These are phyloP conservation scores for Phoma sp. DNA, from an alignment of 2,329 filamentous ascomycete species.

Conservation along the genomic window DNA sequence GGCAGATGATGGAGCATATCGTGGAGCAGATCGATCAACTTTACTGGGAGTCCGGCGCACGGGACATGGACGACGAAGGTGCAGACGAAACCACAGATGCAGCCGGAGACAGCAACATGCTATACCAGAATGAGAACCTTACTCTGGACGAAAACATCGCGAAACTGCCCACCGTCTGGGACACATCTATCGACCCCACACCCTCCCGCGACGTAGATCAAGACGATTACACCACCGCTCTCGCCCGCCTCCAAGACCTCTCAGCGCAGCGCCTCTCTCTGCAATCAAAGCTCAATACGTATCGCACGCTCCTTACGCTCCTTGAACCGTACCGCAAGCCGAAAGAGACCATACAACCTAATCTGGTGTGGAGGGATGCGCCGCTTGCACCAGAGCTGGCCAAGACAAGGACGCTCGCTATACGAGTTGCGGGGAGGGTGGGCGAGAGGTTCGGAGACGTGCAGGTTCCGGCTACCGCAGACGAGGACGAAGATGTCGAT, in stretches of 20 bases:
- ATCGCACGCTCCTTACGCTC: constrained; percentile 57
- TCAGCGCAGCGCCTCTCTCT: constrained; percentile 57
- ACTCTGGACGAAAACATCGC: constrained; percentile 44
- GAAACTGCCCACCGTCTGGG: constrained; percentile 40
- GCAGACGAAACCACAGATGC: constrained; percentile 38
- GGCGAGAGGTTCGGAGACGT: constrained; percentile 39
- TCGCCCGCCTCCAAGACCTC: constrained; percentile 56
- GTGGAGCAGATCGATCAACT: constrained; percentile 74
- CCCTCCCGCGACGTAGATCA: constrained; percentile 24
- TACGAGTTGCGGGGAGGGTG: constrained; percentile 46
- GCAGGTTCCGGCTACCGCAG: constrained; percentile 35
- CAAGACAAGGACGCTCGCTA: constrained; percentile 66
- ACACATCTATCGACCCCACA: constrained; percentile 27
- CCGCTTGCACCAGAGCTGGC: constrained; percentile 71
- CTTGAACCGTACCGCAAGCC: constrained; percentile 61
- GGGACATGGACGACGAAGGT: constrained; percentile 32
- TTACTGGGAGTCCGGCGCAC: constrained; percentile 61
- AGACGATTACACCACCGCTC: constrained; percentile 47
- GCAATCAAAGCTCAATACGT: constrained; percentile 56
- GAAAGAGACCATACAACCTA: constrained; percentile 63
- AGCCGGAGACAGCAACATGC: constrained; percentile 49
- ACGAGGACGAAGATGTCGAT: constrained; percentile 32
- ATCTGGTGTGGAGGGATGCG: constrained; percentile 69
- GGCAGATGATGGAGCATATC: constrained; percentile 72
- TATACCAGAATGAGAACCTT: constrained; percentile 40